Conservation (phyloP, 1,284 basidiomycete genomes). For the Mycena citricolor region DNA sequence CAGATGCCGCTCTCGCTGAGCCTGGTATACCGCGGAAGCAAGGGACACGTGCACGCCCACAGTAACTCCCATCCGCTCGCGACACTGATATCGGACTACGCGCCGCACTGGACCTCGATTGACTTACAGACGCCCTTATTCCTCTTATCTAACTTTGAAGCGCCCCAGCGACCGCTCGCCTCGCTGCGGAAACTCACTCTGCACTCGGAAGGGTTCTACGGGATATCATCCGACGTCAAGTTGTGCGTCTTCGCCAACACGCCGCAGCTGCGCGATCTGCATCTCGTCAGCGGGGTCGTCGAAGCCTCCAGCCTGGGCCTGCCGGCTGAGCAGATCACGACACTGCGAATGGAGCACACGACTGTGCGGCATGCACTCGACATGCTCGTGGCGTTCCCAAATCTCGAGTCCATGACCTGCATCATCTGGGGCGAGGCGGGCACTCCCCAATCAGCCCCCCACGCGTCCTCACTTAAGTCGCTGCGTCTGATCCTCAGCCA, state of each 20-base stretch:
- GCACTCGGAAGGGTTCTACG: no score
- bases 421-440: not conserved
- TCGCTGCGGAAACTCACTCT: constrained; percentile 2
- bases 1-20: constrained; percentile 10
- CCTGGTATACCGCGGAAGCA: constrained; percentile 1
- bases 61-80: not conserved
- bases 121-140: not conserved
- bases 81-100: not conserved
- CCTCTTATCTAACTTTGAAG: not conserved
- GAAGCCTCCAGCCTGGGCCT: not conserved
- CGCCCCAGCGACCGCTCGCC: not conserved
- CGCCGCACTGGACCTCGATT: constrained; percentile 10
- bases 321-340: constrained; percentile 1
- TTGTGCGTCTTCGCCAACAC: constrained; percentile 1
- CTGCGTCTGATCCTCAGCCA: constrained; percentile 5
- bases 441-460: no score
- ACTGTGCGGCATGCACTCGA: not conserved
- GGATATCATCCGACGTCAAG: no score
- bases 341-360: constrained; percentile 6
- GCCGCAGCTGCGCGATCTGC: constrained; percentile 7
- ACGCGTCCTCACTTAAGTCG: constrained; percentile 6
- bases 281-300: constrained; percentile 1
- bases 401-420: not conserved
- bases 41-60: not conserved
- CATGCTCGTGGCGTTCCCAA: not conserved